These are phyloP conservation scores for Paraurostyla sp. DNA, from an alignment of 73 alveolate genomes.

Conservation along the genomic window DNA sequence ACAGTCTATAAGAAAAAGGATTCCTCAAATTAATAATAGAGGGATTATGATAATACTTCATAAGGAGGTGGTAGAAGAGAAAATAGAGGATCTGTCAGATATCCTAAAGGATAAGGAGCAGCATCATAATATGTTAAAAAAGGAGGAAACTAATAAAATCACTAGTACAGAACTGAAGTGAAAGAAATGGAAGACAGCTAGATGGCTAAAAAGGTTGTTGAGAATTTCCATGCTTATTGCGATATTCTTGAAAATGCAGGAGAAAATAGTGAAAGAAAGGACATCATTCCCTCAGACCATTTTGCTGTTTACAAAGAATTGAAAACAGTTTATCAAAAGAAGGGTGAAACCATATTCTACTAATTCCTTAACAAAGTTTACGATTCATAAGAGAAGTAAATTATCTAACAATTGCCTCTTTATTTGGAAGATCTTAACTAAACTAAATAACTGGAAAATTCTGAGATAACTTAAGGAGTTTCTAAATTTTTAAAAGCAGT, in stretches of 20 bases:
- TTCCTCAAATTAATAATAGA: no score
- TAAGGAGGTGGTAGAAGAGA: neutral
- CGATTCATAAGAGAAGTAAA: neutral
- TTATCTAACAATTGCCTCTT: neutral
- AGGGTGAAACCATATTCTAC: slow-evolving; percentile 3
- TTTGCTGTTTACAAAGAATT: neutral
- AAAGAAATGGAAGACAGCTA: slow-evolving; percentile 4
- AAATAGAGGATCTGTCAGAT: neutral
- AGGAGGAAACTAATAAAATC: neutral
- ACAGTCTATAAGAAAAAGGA: neutral
- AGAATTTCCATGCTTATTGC: slow-evolving; percentile 16
- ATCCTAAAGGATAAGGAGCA: neutral
- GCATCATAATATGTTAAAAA: neutral
- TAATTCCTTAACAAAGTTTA: slow-evolving; percentile 27
- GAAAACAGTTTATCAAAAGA: neutral
- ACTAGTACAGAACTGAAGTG: neutral
- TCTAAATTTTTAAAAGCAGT: neutral
- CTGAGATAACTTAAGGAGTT: neutral
- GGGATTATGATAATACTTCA: slow-evolving; percentile 18
- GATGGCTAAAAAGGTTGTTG: slow-evolving; percentile 26
- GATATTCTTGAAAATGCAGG: neutral
- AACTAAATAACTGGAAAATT: neutral
- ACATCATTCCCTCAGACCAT: neutral
- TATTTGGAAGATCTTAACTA: neutral
- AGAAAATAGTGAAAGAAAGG: no score